Base-by-base conservation (phyloP, 371 early-diverging fungal species). In the Mucor saturninus region DNA sequence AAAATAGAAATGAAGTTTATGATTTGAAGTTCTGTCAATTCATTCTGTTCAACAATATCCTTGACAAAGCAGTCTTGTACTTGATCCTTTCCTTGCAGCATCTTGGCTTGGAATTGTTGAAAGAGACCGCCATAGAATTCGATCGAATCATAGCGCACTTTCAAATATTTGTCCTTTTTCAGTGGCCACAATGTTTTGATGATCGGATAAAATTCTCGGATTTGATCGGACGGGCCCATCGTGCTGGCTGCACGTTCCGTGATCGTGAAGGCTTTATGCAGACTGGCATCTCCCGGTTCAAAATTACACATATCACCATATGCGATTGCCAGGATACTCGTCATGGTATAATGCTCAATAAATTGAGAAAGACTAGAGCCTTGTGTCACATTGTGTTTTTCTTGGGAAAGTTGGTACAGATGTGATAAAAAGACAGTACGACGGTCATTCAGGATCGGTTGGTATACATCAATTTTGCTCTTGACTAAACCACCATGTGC, bases 271-370 rank as follows among this genome's bases (percentile, higher is more conserved):
- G 66, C 78, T 59, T 74, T 58, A 54, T 80, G 83, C 3, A 79
- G 46, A 5, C 40, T 37, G 4, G 73, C 57, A 55, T 83, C 78
- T 8, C 69, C 77, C 0, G 74, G 69, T 45, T 77, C 60, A 61
- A 77, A 77, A 7, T 51, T 64, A 32, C 73, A 75, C 53, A 73
- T 68, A 13, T 68, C 64, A 1, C 80, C 83, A 59, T 68, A 83
- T 0, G 71, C 69, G 42, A 83, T 76, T 2, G 75, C 62, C 11
- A 83, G 58, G 5, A 83, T 75, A 14, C 58, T 67, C 8, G 80
- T 76, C 76, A 83, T 73, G 13, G 80, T 71, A 49, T 75, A 83
- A 28, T 79, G 75, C 14, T 79, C 76, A 52, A 79, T 56, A n/a
- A 69, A 39, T 4, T 62, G 35, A 5, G 62, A 65, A 1, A 75